Evolutionary conservation across 768 basidiomycete genomes (phyloP).

Genomic region (Tricholoma hemisulphureum): DNA sequence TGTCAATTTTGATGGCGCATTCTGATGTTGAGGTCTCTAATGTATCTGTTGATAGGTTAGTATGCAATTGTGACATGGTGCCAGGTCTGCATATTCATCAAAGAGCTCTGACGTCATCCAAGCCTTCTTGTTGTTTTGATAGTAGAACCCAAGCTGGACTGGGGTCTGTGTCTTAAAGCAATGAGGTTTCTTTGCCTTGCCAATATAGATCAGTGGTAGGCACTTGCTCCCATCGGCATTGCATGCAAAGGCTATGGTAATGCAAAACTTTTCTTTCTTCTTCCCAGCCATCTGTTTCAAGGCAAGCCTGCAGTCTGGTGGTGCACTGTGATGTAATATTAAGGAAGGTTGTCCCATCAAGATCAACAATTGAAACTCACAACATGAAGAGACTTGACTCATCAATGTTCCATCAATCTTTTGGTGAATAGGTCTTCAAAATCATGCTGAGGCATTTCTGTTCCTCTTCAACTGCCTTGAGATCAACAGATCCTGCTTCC

Average conservation of each 20-base stretch:
- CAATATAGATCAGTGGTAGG: slow-evolving; percentile 31
- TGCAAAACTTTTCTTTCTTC: slow-evolving; percentile 31
- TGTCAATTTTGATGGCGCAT: neutral
- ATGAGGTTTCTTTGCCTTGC: too few species aligned
- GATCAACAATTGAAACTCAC: slow-evolving; percentile 7
- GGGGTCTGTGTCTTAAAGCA: too few species aligned
- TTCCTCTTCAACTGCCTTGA: slow-evolving; percentile 12
- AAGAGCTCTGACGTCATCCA: slow-evolving; percentile 28
- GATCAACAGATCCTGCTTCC: too few species aligned
- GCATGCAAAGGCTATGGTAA: too few species aligned
- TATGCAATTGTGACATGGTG: slow-evolving; percentile 4
- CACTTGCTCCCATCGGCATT: too few species aligned
- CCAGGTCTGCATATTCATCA: slow-evolving; percentile 28
- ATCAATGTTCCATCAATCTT: slow-evolving; percentile 28
- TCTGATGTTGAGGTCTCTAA: neutral
- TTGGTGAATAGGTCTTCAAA: slow-evolving; percentile 15
- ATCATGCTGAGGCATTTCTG: slow-evolving; percentile 6
- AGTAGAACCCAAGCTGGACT: too few species aligned
- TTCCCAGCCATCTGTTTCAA: slow-evolving; percentile 31
- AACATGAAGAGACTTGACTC: too few species aligned
- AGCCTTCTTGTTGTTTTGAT: too few species aligned
- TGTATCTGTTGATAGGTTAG: neutral
- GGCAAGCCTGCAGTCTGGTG: slow-evolving; percentile 30
- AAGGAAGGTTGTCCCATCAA: slow-evolving; percentile 1
- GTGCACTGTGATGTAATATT: slow-evolving; percentile 12